Percentiles rank a stretch among this genome's conserved stretches.
Conservation (phyloP, 2,329 filamentous ascomycete genomes). For the Erysiphe pulchra region DNA sequence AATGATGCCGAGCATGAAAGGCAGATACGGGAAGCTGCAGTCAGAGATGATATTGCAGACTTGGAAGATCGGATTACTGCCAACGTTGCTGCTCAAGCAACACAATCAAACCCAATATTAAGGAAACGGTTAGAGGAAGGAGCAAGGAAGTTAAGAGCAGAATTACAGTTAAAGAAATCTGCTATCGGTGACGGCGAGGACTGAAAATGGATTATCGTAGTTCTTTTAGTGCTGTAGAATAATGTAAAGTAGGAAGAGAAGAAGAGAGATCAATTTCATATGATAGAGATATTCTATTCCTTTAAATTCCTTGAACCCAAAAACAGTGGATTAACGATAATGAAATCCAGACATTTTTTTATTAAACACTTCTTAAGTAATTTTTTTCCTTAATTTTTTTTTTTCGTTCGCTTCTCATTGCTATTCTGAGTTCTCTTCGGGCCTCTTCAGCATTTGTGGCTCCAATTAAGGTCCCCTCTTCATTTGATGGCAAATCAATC, state of each 20-base stretch:
- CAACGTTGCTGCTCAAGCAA: not conserved
- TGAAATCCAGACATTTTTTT: not conserved
- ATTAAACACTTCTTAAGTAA: conserved; percentile 53
- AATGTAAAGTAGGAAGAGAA: too few species aligned
- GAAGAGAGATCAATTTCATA: too few species aligned
- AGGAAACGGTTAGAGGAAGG: conserved; percentile 22
- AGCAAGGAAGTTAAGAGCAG: conserved; percentile 23
- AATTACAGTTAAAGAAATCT: conserved; percentile 25
- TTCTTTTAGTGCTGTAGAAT: too few species aligned
- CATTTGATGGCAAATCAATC: conserved; percentile 36
- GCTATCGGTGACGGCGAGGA: conserved; percentile 15
- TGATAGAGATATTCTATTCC: too few species aligned
- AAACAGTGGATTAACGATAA: too few species aligned
- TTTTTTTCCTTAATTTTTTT: conserved; percentile 62
- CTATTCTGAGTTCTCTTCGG: conserved; percentile 37
- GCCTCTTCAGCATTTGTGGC: conserved; percentile 20
- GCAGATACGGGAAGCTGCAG: conserved; percentile 20
- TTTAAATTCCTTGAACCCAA: too few species aligned
- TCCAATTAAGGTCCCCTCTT: conserved; percentile 13
- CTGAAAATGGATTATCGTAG: not conserved
- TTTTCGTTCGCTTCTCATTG: conserved; percentile 50
- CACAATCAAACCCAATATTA: conserved; percentile 21
- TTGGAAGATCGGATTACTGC: conserved; percentile 21
- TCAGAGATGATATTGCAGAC: conserved; percentile 27
- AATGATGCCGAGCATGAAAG: conserved; percentile 25